A percentile compares a stretch with the other conserved stretches of the same genome.
These are phyloP conservation scores for Colletotrichum tabaci DNA, from an alignment of 2,329 filamentous ascomycete genomes.

Conservation along the genomic window DNA sequence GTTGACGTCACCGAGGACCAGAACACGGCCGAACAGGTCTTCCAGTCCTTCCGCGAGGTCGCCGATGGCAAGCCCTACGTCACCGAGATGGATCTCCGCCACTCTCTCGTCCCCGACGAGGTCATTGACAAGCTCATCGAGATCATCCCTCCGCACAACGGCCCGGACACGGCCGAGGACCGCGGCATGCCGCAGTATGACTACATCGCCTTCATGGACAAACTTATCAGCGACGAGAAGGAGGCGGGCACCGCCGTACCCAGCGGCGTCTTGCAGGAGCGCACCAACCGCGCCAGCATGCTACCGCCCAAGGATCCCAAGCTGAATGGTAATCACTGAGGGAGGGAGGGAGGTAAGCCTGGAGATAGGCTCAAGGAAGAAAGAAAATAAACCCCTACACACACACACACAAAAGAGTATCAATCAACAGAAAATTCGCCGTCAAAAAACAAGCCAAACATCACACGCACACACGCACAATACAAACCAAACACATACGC, in stretches of 20 bases:
- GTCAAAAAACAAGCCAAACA: neutral
- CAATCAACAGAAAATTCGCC: neutral
- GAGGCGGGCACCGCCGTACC: conserved; percentile 48
- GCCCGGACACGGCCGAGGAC: conserved; percentile 89
- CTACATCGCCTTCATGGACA: conserved; percentile 98
- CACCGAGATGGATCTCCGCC: conserved; percentile 95
- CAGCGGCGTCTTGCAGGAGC: conserved; percentile 53
- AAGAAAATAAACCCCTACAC: neutral
- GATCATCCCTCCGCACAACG: conserved; percentile 87
- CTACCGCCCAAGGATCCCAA: conserved; percentile 53
- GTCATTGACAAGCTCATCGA: conserved; percentile 93
- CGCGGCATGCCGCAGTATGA: conserved; percentile 90
- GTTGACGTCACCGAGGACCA: conserved; percentile 99
- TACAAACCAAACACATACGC: conserved; percentile 1
- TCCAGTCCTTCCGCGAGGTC: conserved; percentile 97
- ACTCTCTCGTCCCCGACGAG: conserved; percentile 95
- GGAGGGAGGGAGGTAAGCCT: neutral
- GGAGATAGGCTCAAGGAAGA: neutral
- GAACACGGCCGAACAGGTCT: conserved; percentile 98
- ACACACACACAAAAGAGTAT: neutral
- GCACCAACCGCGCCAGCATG: conserved; percentile 50
- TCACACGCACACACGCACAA: conserved; percentile 5
- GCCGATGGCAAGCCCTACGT: conserved; percentile 99
- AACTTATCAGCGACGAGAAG: conserved; percentile 71
- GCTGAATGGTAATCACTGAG: conserved; percentile 52